Conservation (phyloP, 306 rosid genomes). For the Glycine soja region DNA sequence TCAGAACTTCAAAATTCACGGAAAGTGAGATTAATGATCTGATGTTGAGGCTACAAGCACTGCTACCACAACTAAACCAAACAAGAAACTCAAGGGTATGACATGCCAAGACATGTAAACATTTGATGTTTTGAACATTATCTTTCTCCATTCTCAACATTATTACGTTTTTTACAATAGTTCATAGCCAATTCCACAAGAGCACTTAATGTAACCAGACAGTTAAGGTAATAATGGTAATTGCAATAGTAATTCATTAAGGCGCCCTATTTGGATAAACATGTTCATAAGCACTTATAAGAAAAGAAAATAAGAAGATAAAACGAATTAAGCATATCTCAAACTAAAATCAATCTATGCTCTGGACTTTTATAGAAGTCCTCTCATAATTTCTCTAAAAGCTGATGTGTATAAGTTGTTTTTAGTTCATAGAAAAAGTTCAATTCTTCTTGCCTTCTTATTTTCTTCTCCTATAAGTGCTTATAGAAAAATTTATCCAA, state of each 20-base stretch:
- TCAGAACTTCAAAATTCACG: neutral
- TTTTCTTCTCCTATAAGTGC: no score
- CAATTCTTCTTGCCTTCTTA: no score
- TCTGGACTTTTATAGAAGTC: no score
- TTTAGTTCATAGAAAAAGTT: no score
- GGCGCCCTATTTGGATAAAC: no score
- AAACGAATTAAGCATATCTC: no score
- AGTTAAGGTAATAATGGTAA: neutral
- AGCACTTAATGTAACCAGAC: neutral
- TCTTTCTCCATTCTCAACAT: neutral
- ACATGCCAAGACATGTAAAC: neutral
- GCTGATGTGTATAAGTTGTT: no score
- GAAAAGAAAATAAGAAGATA: no score
- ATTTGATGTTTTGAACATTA: neutral
- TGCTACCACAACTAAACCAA: neutral
- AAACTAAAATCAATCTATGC: no score
- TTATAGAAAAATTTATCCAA: no score
- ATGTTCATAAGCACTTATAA: no score
- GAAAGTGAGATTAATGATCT: neutral
- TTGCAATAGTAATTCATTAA: neutral
- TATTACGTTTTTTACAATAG: neutral
- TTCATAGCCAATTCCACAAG: neutral
- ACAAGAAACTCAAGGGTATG: conserved; percentile 14
- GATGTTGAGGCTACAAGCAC: neutral
- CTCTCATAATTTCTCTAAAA: no score